Evolutionary conservation across 805 yeast species (phyloP), one percentile per base, ranked within the genome.

Genomic region (Ogataea pini): DNA sequence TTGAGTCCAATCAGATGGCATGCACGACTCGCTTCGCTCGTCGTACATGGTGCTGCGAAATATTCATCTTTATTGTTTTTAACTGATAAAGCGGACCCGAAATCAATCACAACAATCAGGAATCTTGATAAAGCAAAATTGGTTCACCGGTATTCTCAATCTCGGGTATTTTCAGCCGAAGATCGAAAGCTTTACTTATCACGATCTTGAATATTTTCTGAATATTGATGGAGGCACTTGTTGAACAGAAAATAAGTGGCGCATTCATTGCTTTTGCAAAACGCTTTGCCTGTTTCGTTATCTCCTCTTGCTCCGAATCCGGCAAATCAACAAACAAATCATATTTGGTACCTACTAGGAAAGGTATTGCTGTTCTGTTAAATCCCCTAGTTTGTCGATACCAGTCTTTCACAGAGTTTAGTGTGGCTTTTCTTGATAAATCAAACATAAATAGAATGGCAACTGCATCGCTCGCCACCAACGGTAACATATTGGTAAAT

Each of bases 381-480:
- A 89, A 84, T 0, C 96, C 95, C 44, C 96, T 73, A 0, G 95
- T 92, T 62, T 88, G 96, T 51, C 95, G 73, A 64, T 90, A 92
- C 99, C 98, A 92, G 60, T 90, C 96, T 62, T 89, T 88, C 46
- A 92, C 77, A n/a, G 91, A 85, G 62, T 86, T 86, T 45, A 92
- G 73, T 0, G 97, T 89, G 22, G 90, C 80, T 54, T 86, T 88
- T 39, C 96, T 76, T 1, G 97, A 88, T 49, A 92, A 71, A 68
- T 92, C 98, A 72, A 86, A 92, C 84, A 88, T 82, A 60, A 91
- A 90, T 36, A 92, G 73, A 20, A 92, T 81, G 1, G 97, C 96
- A 12, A 90, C 94, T 0, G 98, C 94, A 52, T 91, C 97, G 55
- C 86, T 83, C 13, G 95, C 85, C 12, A 92, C 97, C 48, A 92